Evolutionary conservation across 148 eudicot genomes (phyloP), one percentile per base, ranked within the genome.

Genomic region (Rheum nobile): DNA sequence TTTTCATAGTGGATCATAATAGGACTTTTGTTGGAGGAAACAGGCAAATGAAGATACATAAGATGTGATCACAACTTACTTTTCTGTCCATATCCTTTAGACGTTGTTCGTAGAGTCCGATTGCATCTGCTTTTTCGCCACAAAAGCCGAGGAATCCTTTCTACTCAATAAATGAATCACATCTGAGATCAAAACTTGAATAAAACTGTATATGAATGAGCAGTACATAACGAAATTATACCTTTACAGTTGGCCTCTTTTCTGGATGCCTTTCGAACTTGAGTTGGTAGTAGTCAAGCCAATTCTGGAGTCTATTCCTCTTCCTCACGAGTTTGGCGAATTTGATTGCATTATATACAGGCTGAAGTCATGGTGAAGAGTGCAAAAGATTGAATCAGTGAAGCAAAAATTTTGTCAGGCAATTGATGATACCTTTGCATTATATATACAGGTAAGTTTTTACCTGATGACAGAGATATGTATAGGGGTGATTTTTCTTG

Each of bases 391-490:
- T 26, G 55, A 47, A 72, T 72, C 19, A 72, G 22, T 46, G 41
- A 26, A 10, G 6, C 6, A 24, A 71, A 44, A 42, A 24, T 7
- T 4, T 4, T 71, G 21, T 71, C 24, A 9, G 31, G 35, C 29
- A 70, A 70, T 14, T 9, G 6, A 5, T n/a, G 19, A 71, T 32
- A 9, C 10, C 3, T 17, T 16, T 14, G n/a, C n/a, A 67, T 67
- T 8, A 34, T 28, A 12, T 17, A 16, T 24, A 5, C 21, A 21
- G 34, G 42, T n/a, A n/a, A n/a, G 34, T 47, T 77, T 79, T 17
- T 32, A 91, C 98, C 97, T 95, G 97, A 81, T 91, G 93, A 78
- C 90, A 87, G 32, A 95, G 88, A 79, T 95, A 95, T 54, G 92
- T 91, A 79, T 86, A 80, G 2, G 84, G 88, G 71, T 95, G 97